Percentiles rank a stretch among this genome's conserved stretches.
These are phyloP conservation scores for Rhynchospora breviuscula DNA, from an alignment of 176 grass and related monocot species.

Conservation along the genomic window DNA sequence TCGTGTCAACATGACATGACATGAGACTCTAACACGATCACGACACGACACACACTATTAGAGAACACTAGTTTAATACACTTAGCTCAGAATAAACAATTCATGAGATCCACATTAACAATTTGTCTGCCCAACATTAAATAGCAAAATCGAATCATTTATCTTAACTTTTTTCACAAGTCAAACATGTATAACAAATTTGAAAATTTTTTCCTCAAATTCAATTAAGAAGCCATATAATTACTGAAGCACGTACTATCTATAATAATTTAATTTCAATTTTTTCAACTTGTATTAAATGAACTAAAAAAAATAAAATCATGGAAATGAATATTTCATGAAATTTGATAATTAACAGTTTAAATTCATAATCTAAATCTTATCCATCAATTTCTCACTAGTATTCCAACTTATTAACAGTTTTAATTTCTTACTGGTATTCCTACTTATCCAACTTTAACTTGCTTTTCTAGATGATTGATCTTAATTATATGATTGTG, in stretches of 20 bases:
- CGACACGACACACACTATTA: no score
- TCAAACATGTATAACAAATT: neutral
- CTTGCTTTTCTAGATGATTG: no score
- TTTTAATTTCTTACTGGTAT: no score
- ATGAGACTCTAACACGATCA: no score
- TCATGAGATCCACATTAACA: no score
- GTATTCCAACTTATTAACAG: neutral
- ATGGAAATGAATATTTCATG: neutral
- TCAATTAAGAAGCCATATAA: neutral
- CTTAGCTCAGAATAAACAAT: no score
- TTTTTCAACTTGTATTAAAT: neutral
- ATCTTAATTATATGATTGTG: no score
- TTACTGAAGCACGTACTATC: neutral
- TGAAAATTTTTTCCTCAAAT: neutral
- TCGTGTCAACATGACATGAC: no score
- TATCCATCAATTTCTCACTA: neutral
- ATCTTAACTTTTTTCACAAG: neutral
- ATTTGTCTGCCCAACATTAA: neutral
- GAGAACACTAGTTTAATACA: no score
- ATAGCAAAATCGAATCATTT: neutral
- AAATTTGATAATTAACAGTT: neutral
- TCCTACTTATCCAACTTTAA: no score
- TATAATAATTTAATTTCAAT: neutral
- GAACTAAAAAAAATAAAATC: neutral
- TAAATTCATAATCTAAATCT: neutral